Conservation (phyloP, 352 stramenopile species). For the Phytophthora boehmeriae region DNA sequence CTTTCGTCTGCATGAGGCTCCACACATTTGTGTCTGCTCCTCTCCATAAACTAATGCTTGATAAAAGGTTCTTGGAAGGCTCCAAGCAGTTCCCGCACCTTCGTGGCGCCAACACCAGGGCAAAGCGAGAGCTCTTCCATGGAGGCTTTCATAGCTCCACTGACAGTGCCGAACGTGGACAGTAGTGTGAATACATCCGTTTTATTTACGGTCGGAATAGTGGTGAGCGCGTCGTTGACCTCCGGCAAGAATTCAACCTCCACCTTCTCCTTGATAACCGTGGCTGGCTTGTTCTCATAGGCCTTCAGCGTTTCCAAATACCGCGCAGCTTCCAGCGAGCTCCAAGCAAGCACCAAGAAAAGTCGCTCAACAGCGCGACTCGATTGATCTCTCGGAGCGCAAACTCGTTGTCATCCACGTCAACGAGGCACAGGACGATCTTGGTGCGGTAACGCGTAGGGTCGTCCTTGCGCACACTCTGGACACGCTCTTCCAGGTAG, state of each 20-base stretch:
- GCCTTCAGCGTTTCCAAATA: constrained; percentile 98
- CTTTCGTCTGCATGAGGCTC: too few relatives aligned
- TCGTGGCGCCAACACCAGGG: constrained; percentile 94
- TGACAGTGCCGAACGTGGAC: constrained; percentile 91
- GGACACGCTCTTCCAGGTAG: constrained; percentile 93
- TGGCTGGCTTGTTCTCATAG: constrained; percentile 95
- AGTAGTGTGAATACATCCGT: constrained; percentile 94
- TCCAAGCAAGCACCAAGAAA: constrained; percentile 96
- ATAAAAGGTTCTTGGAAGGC: constrained; percentile 94
- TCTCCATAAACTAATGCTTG: constrained; percentile 43
- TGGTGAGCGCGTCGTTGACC: constrained; percentile 91
- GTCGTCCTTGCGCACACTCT: constrained; percentile 86
- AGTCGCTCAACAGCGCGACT: constrained; percentile 89
- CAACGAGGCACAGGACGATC: constrained; percentile 95
- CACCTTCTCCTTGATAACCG: constrained; percentile 94
- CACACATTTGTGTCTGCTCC: too few relatives aligned
- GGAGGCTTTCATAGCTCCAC: constrained; percentile 88
- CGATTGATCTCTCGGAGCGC: constrained; percentile 94
- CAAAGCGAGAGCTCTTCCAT: constrained; percentile 94
- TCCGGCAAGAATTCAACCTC: constrained; percentile 91
- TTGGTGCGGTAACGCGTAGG: constrained; percentile 81
- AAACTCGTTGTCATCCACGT: constrained; percentile 95
- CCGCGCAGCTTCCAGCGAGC: constrained; percentile 91
- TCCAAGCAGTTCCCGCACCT: constrained; percentile 93
- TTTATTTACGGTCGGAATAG: constrained; percentile 94